Evolutionary conservation across 2,329 filamentous ascomycete species (phyloP).

Genomic region (Karstenula rhodostoma): DNA sequence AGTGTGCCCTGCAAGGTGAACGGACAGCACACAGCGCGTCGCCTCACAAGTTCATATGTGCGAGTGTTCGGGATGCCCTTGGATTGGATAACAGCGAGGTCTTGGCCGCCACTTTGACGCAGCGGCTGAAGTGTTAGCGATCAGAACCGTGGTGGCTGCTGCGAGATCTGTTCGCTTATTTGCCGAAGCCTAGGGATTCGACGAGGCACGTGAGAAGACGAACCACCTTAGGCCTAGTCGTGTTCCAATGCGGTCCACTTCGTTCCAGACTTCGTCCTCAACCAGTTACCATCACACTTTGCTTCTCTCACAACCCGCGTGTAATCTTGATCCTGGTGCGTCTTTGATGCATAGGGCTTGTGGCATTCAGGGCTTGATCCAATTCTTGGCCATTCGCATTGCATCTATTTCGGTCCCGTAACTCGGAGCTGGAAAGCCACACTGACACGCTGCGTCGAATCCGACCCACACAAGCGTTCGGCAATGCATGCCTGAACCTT

Average conservation of each 20-base stretch:
- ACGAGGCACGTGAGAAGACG: not conserved
- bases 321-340: not conserved
- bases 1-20: not conserved
- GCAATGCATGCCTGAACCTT: not conserved
- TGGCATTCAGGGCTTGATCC: not conserved
- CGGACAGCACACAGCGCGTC: not conserved
- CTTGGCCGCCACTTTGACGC: not conserved
- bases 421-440: not conserved
- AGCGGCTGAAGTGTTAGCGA: slow-evolving; percentile 1
- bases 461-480: not conserved
- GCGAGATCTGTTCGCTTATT: not conserved
- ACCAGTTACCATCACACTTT: not conserved
- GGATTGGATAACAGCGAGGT: not conserved
- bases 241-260: not conserved
- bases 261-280: not conserved
- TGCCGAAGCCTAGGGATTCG: not conserved
- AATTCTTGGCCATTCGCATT: not conserved
- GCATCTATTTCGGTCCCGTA: not conserved
- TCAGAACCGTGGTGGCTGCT: slow-evolving; percentile 10
- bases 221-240: not conserved
- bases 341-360: not conserved
- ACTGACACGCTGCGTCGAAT: not conserved
- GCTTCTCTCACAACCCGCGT: not conserved
- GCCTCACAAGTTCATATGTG: not conserved
- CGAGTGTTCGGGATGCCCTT: not conserved